Evolutionary conservation across 345 rosid species (phyloP).

Genomic region (Brassica rapa): DNA sequence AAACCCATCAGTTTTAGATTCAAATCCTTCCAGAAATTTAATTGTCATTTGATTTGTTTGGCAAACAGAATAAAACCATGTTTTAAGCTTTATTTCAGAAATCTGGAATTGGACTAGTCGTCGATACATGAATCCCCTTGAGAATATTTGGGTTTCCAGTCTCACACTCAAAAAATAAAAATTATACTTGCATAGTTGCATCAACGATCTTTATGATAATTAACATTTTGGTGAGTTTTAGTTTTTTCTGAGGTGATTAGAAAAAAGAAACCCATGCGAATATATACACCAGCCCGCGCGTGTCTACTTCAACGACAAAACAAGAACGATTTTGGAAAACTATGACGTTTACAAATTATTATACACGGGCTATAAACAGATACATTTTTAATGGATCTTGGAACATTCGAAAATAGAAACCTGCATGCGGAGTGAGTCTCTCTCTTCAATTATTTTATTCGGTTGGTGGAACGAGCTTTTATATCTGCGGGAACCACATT

Average conservation of each 20-base stretch:
- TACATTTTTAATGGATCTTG: background rate
- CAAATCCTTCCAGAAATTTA: background rate
- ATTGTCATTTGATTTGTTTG: background rate
- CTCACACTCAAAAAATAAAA: background rate
- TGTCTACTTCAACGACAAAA: background rate
- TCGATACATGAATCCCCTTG: background rate
- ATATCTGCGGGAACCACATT: background rate
- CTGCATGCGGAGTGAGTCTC: background rate
- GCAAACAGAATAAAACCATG: background rate
- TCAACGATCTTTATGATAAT: background rate
- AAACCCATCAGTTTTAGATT: background rate
- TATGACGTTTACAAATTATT: background rate
- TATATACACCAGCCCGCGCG: background rate
- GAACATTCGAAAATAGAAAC: constrained; percentile 2
- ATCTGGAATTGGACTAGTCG: background rate
- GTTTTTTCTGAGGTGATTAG: background rate
- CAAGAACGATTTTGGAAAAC: background rate
- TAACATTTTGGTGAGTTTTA: background rate
- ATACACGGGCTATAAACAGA: background rate
- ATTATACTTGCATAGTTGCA: background rate
- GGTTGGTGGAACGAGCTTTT: background rate
- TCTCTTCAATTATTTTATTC: background rate
- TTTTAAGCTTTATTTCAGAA: no score
- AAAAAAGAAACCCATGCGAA: background rate
- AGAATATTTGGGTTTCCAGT: background rate